Evolutionary conservation across 805 yeast genomes (phyloP).

Genomic region (Saccharomycopsis fodiens): DNA sequence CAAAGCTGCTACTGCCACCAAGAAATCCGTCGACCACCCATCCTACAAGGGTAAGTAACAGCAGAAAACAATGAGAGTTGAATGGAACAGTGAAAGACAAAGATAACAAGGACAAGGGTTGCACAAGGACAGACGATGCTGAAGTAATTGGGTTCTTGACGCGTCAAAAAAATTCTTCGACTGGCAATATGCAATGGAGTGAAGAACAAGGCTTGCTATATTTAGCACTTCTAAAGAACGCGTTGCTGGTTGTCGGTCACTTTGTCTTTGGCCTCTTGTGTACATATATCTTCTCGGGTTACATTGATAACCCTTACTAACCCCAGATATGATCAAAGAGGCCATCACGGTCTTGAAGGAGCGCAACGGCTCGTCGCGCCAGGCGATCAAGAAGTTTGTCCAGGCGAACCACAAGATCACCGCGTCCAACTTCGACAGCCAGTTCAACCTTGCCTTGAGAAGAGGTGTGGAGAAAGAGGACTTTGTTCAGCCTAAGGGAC

Average conservation of each 20-base stretch:
- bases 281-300: slow-evolving; percentile 25
- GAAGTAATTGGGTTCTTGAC: too few relatives aligned
- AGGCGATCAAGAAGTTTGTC: slow-evolving; percentile 79
- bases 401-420: slow-evolving; percentile 52
- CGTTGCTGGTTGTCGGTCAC: too few relatives aligned
- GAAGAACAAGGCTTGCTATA: too few relatives aligned
- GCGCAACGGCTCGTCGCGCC: slow-evolving; percentile 78
- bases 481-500: slow-evolving; percentile 80
- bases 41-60: slow-evolving; percentile 31
- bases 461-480: slow-evolving; percentile 75
- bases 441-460: slow-evolving; percentile 71
- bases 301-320: slow-evolving; percentile 21
- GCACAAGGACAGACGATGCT: too few relatives aligned
- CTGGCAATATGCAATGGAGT: too few relatives aligned
- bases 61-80: too few relatives aligned
- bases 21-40: slow-evolving; percentile 22
- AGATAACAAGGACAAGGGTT: too few relatives aligned
- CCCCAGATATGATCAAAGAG: slow-evolving; percentile 32
- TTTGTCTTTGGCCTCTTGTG: too few relatives aligned
- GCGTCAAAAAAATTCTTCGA: too few relatives aligned
- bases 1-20: slow-evolving; percentile 17
- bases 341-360: slow-evolving; percentile 68
- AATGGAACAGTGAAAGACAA: background rate
- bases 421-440: slow-evolving; percentile 61
- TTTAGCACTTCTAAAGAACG: too few relatives aligned